Percentiles rank a stretch among this genome's conserved stretches.
These are phyloP conservation scores for Taiozyma onychis DNA, from an alignment of 1,139 yeast species.

Conservation along the genomic window DNA sequence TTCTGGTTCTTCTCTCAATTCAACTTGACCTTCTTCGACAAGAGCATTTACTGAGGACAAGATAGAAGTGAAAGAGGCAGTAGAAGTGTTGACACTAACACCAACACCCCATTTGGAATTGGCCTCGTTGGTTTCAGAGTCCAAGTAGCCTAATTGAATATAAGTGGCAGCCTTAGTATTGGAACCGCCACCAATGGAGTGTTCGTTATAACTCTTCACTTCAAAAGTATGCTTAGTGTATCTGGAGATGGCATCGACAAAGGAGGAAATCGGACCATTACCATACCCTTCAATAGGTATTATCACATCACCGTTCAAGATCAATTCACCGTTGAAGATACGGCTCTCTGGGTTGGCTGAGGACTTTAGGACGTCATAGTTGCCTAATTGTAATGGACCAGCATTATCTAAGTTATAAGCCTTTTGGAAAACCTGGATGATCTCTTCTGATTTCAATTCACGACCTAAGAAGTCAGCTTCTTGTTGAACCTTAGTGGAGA, in stretches of 20 bases:
- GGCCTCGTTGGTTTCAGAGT: slow-evolving; percentile 39
- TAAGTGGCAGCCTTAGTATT: slow-evolving; percentile 87
- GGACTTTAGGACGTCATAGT: slow-evolving; percentile 40
- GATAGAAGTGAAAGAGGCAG: slow-evolving; percentile 79
- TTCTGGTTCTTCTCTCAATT: slow-evolving; percentile 2
- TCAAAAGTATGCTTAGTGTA: slow-evolving; percentile 55
- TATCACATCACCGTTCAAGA: slow-evolving; percentile 38
- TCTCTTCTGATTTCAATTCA: slow-evolving; percentile 75
- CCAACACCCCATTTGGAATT: slow-evolving; percentile 88
- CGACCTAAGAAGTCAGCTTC: slow-evolving; percentile 81
- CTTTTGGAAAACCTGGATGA: slow-evolving; percentile 65
- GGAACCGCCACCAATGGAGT: slow-evolving; percentile 85
- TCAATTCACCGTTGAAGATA: slow-evolving; percentile 43
- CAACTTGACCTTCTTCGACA: slow-evolving; percentile 26
- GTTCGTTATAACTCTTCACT: slow-evolving; percentile 85
- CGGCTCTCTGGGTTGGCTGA: slow-evolving; percentile 37
- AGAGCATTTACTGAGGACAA: slow-evolving; percentile 61
- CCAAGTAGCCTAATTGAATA: slow-evolving; percentile 53
- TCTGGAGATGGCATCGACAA: slow-evolving; percentile 67
- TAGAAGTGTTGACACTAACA: slow-evolving; percentile 86
- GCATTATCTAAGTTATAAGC: slow-evolving; percentile 61
- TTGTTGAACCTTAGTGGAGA: slow-evolving; percentile 76
- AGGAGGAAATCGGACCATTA: slow-evolving; percentile 94
- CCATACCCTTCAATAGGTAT: slow-evolving; percentile 64
- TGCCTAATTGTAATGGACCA: slow-evolving; percentile 42